These are phyloP conservation scores for Handroanthus guayacan DNA, from an alignment of 257 asterid genomes.

Conservation along the genomic window DNA sequence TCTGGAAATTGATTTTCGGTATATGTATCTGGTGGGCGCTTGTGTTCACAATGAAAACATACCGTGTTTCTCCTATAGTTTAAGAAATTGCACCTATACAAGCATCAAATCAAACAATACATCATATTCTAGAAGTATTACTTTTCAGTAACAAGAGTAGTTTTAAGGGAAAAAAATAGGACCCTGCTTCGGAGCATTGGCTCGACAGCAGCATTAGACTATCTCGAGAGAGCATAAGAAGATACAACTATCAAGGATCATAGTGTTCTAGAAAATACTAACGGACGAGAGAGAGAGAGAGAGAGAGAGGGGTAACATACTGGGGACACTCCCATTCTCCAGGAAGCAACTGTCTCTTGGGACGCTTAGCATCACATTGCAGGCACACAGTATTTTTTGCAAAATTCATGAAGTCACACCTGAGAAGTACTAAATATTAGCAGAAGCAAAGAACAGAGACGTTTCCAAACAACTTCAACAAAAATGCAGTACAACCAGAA, in stretches of 20 bases:
- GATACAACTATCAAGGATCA: constrained; percentile 3
- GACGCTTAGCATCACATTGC: constrained; percentile 98
- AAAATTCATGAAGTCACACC: constrained; percentile 97
- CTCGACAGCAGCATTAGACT: neutral
- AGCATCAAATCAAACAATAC: constrained; percentile 39
- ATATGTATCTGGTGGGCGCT: constrained; percentile 88
- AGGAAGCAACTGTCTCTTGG: constrained; percentile 96
- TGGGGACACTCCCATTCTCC: constrained; percentile 99
- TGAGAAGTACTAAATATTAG: constrained; percentile 43
- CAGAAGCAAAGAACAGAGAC: constrained; percentile 5
- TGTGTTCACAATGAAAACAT: constrained; percentile 95
- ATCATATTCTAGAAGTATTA: constrained; percentile 20
- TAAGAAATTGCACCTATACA: constrained; percentile 90
- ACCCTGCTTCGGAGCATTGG: neutral
- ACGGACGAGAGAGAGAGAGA: constrained; percentile 20
- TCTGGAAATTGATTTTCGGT: constrained; percentile 58
- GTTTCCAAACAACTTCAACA: constrained; percentile 1
- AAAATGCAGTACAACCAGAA: constrained; percentile 4
- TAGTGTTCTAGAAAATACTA: no score
- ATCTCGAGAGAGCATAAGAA: neutral
- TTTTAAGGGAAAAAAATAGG: neutral
- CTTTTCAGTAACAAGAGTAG: constrained; percentile 17
- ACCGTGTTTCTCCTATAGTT: constrained; percentile 91
- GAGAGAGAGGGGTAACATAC: constrained; percentile 53
- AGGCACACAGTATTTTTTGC: constrained; percentile 92